A percentile compares a stretch with the other conserved stretches of the same genome.
These are phyloP conservation scores for Calendula officinalis DNA, from an alignment of 129 eudicot genomes.

Conservation along the genomic window DNA sequence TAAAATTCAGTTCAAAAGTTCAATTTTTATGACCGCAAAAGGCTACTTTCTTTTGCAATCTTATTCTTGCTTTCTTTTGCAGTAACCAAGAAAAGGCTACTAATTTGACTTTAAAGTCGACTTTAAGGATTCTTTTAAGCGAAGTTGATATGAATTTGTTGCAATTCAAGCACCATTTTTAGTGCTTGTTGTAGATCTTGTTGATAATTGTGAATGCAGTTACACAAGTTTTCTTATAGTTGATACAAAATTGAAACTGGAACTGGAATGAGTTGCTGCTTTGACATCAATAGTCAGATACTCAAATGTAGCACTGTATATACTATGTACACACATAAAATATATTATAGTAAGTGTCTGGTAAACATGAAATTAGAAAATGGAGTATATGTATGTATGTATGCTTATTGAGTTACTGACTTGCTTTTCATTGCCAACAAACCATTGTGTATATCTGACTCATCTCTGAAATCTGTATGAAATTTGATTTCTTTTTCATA, in stretches of 20 bases:
- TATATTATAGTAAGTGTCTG: too few relatives aligned
- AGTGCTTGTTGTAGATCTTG: constrained; percentile 8
- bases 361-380: too few relatives aligned
- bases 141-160: background rate
- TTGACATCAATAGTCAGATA: background rate
- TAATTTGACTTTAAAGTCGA: background rate
- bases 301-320: background rate
- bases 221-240: background rate
- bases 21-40: constrained; percentile 5
- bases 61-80: constrained; percentile 15
- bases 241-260: background rate
- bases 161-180: background rate
- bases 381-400: too few relatives aligned
- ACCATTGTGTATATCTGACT: too few relatives aligned
- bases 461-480: too few relatives aligned
- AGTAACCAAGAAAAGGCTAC: background rate
- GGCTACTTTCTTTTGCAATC: constrained; percentile 13
- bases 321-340: too few relatives aligned
- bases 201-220: background rate
- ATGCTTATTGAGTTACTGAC: too few relatives aligned
- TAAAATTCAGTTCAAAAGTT: constrained; percentile 1
- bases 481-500: too few relatives aligned
- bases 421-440: too few relatives aligned
- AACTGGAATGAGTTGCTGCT: background rate
- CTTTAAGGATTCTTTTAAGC: background rate